These are phyloP conservation scores for Laguncularia racemosa DNA, from an alignment of 345 rosid genomes.

Conservation along the genomic window DNA sequence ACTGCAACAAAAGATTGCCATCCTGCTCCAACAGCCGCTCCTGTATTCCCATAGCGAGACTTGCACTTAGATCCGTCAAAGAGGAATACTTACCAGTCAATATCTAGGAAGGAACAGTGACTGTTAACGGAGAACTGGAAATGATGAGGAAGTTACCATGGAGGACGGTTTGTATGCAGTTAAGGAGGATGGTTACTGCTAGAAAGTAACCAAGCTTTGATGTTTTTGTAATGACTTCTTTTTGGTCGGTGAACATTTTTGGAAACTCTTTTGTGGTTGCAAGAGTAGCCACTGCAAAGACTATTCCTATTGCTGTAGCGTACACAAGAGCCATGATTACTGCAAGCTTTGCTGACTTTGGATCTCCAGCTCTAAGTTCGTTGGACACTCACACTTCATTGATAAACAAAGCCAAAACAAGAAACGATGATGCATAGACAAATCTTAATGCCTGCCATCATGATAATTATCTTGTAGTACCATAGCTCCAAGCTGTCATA, in stretches of 20 bases:
- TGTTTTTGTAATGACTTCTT: slow-evolving; percentile 65
- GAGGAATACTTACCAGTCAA: too few species aligned
- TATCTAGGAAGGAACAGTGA: too few species aligned
- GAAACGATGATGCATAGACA: too few species aligned
- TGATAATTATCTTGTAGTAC: slow-evolving; percentile 67
- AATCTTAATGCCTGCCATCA: slow-evolving; percentile 32
- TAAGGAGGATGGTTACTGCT: slow-evolving; percentile 57
- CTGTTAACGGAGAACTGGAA: too few species aligned
- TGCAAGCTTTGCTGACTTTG: slow-evolving; percentile 36
- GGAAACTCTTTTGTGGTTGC: slow-evolving; percentile 58
- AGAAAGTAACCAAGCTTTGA: slow-evolving; percentile 51
- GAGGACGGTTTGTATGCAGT: slow-evolving; percentile 83
- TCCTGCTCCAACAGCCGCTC: slow-evolving; percentile 60
- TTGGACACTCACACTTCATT: slow-evolving; percentile 67
- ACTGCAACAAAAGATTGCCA: slow-evolving; percentile 45
- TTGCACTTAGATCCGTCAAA: too few species aligned
- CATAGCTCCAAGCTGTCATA: slow-evolving; percentile 67
- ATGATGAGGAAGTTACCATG: slow-evolving; percentile 35
- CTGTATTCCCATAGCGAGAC: slow-evolving; percentile 15
- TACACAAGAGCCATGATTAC: slow-evolving; percentile 55
- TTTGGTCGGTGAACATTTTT: slow-evolving; percentile 59
- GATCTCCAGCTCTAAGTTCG: slow-evolving; percentile 68
- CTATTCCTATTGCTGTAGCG: slow-evolving; percentile 44
- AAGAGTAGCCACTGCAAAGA: slow-evolving; percentile 45
- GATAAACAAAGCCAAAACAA: too few species aligned